Evolutionary conservation across 202 grass and related monocot genomes (phyloP).

Genomic region (Panicum virgatum): DNA sequence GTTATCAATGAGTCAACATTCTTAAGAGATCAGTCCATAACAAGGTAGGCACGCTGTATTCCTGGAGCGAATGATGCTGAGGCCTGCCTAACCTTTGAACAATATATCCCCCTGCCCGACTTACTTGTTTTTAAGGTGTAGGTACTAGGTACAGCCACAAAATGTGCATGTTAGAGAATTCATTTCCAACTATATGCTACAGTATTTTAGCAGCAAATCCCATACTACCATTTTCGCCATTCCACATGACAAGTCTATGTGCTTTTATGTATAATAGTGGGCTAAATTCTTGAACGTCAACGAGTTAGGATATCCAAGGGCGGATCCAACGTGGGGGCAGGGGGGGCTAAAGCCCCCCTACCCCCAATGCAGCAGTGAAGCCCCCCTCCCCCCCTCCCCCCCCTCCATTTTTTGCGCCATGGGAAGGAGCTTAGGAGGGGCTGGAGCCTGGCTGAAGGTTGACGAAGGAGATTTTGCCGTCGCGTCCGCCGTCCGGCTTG

Average conservation of each 20-base stretch:
- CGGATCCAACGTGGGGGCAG: too few species aligned
- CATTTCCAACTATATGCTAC: not conserved
- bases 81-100: not conserved
- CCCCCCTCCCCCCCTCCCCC: too few species aligned
- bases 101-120: not conserved
- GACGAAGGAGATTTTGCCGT: too few species aligned
- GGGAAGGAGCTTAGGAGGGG: too few species aligned
- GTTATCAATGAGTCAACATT: not conserved
- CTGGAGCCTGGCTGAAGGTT: too few species aligned
- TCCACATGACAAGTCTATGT: not conserved
- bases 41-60: not conserved
- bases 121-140: not conserved
- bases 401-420: too few species aligned
- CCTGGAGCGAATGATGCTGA: not conserved
- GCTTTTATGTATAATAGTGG: not conserved
- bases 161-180: not conserved
- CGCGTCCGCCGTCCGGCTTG: too few species aligned
- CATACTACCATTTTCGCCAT: not conserved
- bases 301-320: not conserved
- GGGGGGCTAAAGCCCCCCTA: too few species aligned
- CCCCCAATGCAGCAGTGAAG: too few species aligned
- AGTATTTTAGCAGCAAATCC: not conserved
- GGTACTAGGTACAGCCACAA: not conserved
- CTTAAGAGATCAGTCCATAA: not conserved
- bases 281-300: not conserved